Percentiles rank a stretch among this genome's conserved stretches.
These are phyloP conservation scores for Oidiodendron maius DNA, from an alignment of 495 filamentous ascomycete genomes.

Conservation along the genomic window DNA sequence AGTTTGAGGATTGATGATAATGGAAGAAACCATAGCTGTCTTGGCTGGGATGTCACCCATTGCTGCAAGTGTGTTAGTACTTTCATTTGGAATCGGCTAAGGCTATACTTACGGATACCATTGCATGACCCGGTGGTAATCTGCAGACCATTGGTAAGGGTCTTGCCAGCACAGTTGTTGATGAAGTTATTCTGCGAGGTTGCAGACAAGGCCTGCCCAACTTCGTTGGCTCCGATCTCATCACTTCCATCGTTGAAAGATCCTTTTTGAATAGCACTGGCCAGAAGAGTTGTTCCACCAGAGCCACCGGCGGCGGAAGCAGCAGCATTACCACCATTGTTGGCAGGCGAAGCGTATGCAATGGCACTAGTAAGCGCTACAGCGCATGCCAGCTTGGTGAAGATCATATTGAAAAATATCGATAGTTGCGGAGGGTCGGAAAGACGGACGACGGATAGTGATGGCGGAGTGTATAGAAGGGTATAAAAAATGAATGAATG, in stretches of 20 bases:
- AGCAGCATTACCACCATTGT: background rate
- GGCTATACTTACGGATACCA: slow-evolving; percentile 53
- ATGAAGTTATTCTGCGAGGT: slow-evolving; percentile 52
- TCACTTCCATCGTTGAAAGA: slow-evolving; percentile 19
- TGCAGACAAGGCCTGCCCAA: slow-evolving; percentile 15
- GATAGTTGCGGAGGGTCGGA: background rate
- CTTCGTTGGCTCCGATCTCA: slow-evolving; percentile 12
- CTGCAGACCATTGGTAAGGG: slow-evolving; percentile 63
- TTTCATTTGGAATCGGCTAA: too few relatives aligned
- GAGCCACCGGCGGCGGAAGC: too few relatives aligned
- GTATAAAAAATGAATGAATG: slow-evolving; percentile 17
- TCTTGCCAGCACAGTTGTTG: slow-evolving; percentile 63
- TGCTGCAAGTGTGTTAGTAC: slow-evolving; percentile 18
- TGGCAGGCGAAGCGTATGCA: slow-evolving; percentile 11
- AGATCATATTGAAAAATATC: slow-evolving; percentile 20
- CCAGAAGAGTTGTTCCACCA: slow-evolving; percentile 10
- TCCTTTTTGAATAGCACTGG: slow-evolving; percentile 19
- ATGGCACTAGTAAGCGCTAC: slow-evolving; percentile 13
- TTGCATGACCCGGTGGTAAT: slow-evolving; percentile 62
- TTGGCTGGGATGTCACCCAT: slow-evolving; percentile 69
- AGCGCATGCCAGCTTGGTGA: slow-evolving; percentile 14
- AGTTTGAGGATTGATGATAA: slow-evolving; percentile 50
- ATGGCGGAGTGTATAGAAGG: slow-evolving; percentile 6
- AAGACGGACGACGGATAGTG: background rate
- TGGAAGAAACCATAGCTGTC: slow-evolving; percentile 59